phyloP scores from a whole-genome alignment of 768 basidiomycete species.

The Mycena galopus region DNA sequence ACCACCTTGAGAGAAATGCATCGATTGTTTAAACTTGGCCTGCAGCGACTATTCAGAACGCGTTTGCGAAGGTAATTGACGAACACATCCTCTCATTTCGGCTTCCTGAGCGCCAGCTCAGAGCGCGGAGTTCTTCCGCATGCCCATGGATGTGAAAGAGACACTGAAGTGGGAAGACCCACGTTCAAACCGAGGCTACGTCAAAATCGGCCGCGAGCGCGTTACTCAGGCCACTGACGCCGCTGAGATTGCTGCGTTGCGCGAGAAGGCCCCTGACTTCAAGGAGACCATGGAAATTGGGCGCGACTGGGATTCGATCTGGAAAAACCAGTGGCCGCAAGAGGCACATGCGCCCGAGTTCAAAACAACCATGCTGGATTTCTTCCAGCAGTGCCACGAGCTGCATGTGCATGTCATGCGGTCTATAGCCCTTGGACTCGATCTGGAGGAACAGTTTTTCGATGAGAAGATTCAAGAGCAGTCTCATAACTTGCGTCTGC shows the following conservation, averaged over 20 bases:
- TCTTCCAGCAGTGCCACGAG: conserved; percentile 79
- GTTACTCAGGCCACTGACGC: conserved; percentile 81
- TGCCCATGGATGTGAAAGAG: conserved; percentile 73
- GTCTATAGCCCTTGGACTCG: conserved; percentile 86
- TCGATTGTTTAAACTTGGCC: background rate
- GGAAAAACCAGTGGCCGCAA: conserved; percentile 86
- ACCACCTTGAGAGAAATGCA: background rate
- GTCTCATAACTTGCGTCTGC: conserved; percentile 83
- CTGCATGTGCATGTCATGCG: conserved; percentile 85
- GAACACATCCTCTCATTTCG: background rate
- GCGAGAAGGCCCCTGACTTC: conserved; percentile 82
- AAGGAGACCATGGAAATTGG: conserved; percentile 94
- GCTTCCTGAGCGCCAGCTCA: conserved; percentile 45
- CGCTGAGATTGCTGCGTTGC: conserved; percentile 78
- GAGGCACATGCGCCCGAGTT: conserved; percentile 75
- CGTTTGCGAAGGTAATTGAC: conserved; percentile 71
- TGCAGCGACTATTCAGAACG: conserved; percentile 63
- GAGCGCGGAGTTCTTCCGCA: conserved; percentile 83
- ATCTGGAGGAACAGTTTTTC: conserved; percentile 80
- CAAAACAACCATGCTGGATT: conserved; percentile 79
- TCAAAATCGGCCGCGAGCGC: conserved; percentile 84
- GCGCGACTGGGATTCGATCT: conserved; percentile 81
- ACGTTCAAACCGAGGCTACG: conserved; percentile 88
- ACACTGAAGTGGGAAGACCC: conserved; percentile 87
- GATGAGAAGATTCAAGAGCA: conserved; percentile 81